phyloP scores from a whole-genome alignment of 2,329 filamentous ascomycete genomes.

The Xylaria sp. region DNA sequence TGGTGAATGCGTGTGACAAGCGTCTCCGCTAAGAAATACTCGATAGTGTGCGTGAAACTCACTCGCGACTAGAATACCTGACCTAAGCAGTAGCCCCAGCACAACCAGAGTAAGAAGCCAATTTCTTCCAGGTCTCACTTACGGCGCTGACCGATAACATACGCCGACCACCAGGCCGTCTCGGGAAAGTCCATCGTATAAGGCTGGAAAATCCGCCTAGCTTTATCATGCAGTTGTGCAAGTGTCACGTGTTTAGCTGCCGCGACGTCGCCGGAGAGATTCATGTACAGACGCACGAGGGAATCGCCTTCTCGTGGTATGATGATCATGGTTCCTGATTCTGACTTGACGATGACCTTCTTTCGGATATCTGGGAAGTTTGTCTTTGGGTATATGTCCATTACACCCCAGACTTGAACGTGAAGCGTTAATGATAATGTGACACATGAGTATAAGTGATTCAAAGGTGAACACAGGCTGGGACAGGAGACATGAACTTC shows the following conservation, averaged over 20 bases:
- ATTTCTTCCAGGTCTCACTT: conserved; percentile 49
- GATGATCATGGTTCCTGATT: conserved; percentile 61
- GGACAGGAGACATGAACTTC: background rate
- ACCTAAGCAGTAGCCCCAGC: background rate
- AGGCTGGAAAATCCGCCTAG: conserved; percentile 58
- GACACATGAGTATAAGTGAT: background rate
- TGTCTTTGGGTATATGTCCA: conserved; percentile 61
- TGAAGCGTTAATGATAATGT: background rate
- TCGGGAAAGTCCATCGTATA: conserved; percentile 60
- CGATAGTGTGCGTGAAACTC: conserved; percentile 60
- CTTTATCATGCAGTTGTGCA: conserved; percentile 58
- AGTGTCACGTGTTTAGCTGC: conserved; percentile 58
- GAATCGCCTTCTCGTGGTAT: conserved; percentile 65
- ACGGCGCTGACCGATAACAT: conserved; percentile 65
- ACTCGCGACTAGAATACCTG: background rate
- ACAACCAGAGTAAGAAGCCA: background rate
- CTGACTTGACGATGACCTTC: conserved; percentile 59
- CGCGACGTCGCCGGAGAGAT: conserved; percentile 54
- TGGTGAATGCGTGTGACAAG: conserved; percentile 70
- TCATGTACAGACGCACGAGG: conserved; percentile 67
- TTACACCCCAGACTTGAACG: conserved; percentile 27
- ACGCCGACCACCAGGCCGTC: conserved; percentile 68
- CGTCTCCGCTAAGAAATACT: conserved; percentile 68
- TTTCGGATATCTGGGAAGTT: conserved; percentile 68
- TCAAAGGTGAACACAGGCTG: too few species aligned